Evolutionary conservation across 1,284 basidiomycete species (phyloP), one percentile per base, ranked within the genome.

Genomic region (Gomphus sp.): DNA sequence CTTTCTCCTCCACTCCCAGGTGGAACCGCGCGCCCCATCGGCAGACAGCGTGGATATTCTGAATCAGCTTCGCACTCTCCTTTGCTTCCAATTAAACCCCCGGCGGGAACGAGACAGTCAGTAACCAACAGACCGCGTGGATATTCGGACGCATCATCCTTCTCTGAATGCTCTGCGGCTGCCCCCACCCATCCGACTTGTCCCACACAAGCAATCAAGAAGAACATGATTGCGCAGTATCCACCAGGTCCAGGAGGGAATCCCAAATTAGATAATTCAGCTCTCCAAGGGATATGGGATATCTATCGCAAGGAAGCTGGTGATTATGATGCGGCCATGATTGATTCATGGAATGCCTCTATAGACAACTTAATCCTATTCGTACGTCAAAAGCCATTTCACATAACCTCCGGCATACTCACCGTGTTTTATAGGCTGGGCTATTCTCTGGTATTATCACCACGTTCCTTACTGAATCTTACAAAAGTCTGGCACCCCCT

Each of bases 341-440:
- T 68, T 11, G 72, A 74, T 25, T 72, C 70, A 4, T 73, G 70
- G 61, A 73, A 73, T 52, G 65, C 72, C 22, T 71, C 70, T n/a
- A 70, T 76, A 28, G 75, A 77, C 55, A 70, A 74, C 14, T 66
- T 77, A 4, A 67, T 77, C 1, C 72, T 76, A 18, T 75, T 76
- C 60, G 74, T 76, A 73, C 67, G n/a, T 49, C 49, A 34, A 22
- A 16, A 44, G 55, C 14, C 14, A 25, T 18, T 7, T 39, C 28
- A 18, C 31, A 37, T n/a, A 33, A 18, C 44, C 25, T 18, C 14
- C n/a, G 34, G 5, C 34, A 8, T 12, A 18, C n/a, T 37, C 22
- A 18, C 14, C 16, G 4, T 28, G 34, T 22, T 28, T 48, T 14
- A 36, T 43, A 68, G 70, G 66, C 66, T 37, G 66, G 63, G 33